Percentiles rank a stretch among this genome's conserved stretches.
Evolutionary conservation across 2,329 filamentous ascomycete species (phyloP).

Genomic region (Spiromastix sp.): DNA sequence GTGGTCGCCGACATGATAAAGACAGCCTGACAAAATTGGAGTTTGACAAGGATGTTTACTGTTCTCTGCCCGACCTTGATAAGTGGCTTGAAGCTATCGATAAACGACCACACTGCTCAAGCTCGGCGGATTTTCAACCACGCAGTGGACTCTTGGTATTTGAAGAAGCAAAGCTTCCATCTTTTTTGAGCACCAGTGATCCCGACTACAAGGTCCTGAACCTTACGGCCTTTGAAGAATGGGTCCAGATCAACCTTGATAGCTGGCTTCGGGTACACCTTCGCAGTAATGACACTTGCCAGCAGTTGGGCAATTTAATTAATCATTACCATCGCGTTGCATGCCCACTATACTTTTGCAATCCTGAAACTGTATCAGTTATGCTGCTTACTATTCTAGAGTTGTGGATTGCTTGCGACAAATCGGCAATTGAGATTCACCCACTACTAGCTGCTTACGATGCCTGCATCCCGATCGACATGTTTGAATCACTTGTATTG

Average conservation of each 20-base stretch:
- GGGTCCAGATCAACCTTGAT: constrained; percentile 35
- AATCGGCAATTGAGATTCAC: constrained; percentile 27
- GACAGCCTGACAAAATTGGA: background rate
- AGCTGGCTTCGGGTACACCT: constrained; percentile 28
- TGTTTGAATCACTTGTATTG: constrained; percentile 38
- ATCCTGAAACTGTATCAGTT: constrained; percentile 39
- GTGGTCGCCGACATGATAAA: background rate
- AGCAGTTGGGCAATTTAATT: constrained; percentile 3
- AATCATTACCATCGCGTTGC: constrained; percentile 5
- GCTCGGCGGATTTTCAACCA: constrained; percentile 4
- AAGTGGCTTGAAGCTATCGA: constrained; percentile 6
- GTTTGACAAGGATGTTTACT: background rate
- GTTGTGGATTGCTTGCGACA: constrained; percentile 50
- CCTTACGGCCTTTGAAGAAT: constrained; percentile 38
- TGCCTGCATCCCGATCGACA: constrained; percentile 29
- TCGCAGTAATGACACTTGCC: constrained; percentile 10
- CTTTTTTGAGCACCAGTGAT: constrained; percentile 9
- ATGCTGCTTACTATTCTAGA: constrained; percentile 49
- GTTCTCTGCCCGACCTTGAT: constrained; percentile 8
- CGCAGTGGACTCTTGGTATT: background rate
- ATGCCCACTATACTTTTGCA: constrained; percentile 3
- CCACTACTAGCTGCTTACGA: constrained; percentile 38
- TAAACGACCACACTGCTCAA: constrained; percentile 3
- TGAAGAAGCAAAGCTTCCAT: background rate
- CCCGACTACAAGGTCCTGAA: constrained; percentile 13